These are phyloP conservation scores for Lasiodiplodia sp. DNA, from an alignment of 2,329 filamentous ascomycete genomes.

Conservation along the genomic window DNA sequence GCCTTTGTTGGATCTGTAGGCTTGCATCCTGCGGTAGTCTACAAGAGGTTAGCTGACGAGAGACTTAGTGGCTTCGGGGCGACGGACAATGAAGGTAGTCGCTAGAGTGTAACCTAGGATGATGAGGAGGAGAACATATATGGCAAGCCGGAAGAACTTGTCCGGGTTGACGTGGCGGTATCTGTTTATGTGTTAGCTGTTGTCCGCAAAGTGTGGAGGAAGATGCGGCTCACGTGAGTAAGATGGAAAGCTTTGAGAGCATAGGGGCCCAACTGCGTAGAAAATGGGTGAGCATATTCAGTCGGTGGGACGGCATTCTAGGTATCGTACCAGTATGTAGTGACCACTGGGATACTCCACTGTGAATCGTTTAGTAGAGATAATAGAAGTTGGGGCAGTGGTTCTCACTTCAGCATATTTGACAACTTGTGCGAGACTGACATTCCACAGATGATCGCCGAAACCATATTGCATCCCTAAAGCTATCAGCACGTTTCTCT, in stretches of 20 bases:
- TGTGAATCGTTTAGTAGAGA: not conserved
- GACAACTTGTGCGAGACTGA: slow-evolving; percentile 3
- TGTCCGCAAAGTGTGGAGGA: not conserved
- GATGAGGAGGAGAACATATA: slow-evolving; percentile 2
- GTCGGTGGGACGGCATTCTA: not conserved
- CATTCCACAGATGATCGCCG: slow-evolving; percentile 14
- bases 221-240: not conserved
- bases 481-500: not conserved
- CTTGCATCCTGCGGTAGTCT: slow-evolving; percentile 11
- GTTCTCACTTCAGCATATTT: slow-evolving; percentile 3
- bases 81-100: not conserved
- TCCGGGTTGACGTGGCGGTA: slow-evolving; percentile 7
- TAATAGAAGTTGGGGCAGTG: not conserved
- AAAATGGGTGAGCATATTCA: not conserved
- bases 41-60: not conserved
- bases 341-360: slow-evolving; percentile 14
- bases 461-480: slow-evolving; percentile 12
- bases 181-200: not conserved
- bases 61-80: not conserved
- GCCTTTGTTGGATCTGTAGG: slow-evolving; percentile 10
- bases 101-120: slow-evolving; percentile 8
- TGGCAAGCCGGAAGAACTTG: slow-evolving; percentile 10
- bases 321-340: slow-evolving; percentile 1
- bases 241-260: slow-evolving; percentile 9
- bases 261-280: slow-evolving; percentile 1